Conservation (phyloP, 148 eudicot species). For the Rhododendron molle region DNA sequence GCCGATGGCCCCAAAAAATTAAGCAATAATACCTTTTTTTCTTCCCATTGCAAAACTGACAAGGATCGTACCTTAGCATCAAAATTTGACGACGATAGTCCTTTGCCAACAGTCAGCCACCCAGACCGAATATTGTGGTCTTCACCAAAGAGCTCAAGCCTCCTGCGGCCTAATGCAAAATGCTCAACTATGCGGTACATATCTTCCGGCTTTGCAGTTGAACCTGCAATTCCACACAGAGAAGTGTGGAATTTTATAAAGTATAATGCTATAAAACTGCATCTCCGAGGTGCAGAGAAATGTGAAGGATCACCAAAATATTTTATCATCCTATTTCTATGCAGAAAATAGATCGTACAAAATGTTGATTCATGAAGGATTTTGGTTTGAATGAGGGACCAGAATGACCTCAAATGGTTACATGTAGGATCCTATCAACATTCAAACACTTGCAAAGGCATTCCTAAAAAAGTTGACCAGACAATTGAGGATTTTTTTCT, state of each 20-base stretch:
- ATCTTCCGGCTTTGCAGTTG: constrained; percentile 93
- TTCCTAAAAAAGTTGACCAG: not conserved
- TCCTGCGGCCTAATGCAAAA: constrained; percentile 90
- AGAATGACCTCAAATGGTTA: not conserved
- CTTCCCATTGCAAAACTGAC: not conserved
- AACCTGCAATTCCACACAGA: constrained; percentile 15
- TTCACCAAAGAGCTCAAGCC: constrained; percentile 93
- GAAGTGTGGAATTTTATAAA: not conserved
- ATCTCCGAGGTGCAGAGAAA: not conserved
- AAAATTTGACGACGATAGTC: not conserved
- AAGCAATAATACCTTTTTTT: not conserved
- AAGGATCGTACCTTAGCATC: not conserved
- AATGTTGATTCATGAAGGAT: not conserved
- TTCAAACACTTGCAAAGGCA: not conserved
- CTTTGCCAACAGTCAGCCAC: constrained; percentile 66
- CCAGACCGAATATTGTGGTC: constrained; percentile 89
- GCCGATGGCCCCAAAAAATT: not conserved
- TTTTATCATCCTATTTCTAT: not conserved
- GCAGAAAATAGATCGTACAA: not conserved
- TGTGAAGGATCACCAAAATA: not conserved
- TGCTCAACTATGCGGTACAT: constrained; percentile 93
- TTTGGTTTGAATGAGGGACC: not conserved
- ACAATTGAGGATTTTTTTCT: not conserved
- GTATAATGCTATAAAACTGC: not conserved
- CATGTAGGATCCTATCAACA: not conserved